These are phyloP conservation scores for Apiospora hydei DNA, from an alignment of 2,329 filamentous ascomycete genomes.

Conservation along the genomic window DNA sequence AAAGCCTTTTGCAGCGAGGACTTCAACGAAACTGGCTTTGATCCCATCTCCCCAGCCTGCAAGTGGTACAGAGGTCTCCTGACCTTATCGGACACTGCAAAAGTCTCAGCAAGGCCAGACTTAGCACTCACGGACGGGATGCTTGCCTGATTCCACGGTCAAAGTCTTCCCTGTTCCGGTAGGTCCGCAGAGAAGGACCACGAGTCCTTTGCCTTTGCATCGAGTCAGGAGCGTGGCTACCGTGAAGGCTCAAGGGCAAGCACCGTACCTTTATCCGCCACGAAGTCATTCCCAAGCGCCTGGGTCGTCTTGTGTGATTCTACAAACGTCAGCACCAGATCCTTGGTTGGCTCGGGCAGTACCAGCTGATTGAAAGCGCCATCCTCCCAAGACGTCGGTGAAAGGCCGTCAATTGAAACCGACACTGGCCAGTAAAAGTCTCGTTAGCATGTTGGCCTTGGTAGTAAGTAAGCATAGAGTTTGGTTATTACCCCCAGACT, in stretches of 20 bases:
- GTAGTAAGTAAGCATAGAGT: too few relatives aligned
- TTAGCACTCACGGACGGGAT: accelerated
- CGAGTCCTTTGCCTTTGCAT: not conserved
- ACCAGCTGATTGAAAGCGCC: not conserved
- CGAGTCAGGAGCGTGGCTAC: not conserved
- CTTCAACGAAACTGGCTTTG: not conserved
- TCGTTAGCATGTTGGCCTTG: too few relatives aligned
- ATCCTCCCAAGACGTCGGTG: not conserved
- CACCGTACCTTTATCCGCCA: not conserved
- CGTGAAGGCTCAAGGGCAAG: not conserved
- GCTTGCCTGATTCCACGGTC: not conserved
- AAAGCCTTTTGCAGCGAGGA: not conserved
- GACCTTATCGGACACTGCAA: not conserved
- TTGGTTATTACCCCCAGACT: not conserved
- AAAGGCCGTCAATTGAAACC: not conserved
- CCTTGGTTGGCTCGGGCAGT: not conserved
- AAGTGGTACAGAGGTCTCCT: not conserved
- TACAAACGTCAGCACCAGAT: not conserved
- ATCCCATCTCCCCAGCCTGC: not conserved
- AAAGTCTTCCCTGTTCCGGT: not conserved
- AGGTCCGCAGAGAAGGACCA: not conserved
- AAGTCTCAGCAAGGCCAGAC: not conserved
- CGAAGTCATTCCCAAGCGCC: not conserved
- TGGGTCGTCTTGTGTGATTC: not conserved
- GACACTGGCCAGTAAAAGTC: not conserved